Evolutionary conservation across 2,329 filamentous ascomycete species (phyloP).

Genomic region (Phaeosphaeriaceae sp.): DNA sequence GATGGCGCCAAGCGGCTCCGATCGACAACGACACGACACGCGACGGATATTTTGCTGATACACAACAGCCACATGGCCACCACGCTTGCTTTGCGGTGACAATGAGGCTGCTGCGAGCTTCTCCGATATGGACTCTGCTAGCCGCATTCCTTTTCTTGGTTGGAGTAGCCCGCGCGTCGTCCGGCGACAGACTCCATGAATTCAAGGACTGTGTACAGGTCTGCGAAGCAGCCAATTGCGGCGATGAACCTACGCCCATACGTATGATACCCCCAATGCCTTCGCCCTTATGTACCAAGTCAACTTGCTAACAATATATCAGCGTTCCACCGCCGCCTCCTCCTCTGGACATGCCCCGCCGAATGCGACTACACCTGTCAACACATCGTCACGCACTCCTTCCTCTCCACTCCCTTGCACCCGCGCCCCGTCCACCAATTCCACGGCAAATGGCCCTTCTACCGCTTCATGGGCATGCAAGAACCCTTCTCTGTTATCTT

Average conservation of each 20-base stretch:
- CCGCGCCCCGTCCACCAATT: constrained; percentile 80
- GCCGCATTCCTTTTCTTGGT: not conserved
- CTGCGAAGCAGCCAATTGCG: constrained; percentile 82
- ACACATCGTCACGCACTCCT: constrained; percentile 81
- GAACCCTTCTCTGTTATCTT: constrained; percentile 94
- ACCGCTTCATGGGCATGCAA: constrained; percentile 88
- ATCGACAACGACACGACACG: constrained; percentile 7
- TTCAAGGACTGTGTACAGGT: constrained; percentile 89
- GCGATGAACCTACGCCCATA: constrained; percentile 67
- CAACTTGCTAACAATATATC: constrained; percentile 7
- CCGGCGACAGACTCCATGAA: constrained; percentile 82
- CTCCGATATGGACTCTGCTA: constrained; percentile 14
- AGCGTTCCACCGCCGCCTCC: constrained; percentile 85
- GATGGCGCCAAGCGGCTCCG: not conserved
- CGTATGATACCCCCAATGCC: constrained; percentile 62
- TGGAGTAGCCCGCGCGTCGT: not conserved
- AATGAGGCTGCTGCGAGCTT: constrained; percentile 35
- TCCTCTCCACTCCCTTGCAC: constrained; percentile 70
- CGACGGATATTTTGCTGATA: constrained; percentile 7
- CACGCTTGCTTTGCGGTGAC: constrained; percentile 6
- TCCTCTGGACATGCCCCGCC: constrained; percentile 88
- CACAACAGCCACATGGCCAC: constrained; percentile 24
- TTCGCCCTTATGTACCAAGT: constrained; percentile 1
- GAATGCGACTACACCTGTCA: constrained; percentile 99
- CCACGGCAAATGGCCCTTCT: constrained; percentile 98